These are phyloP conservation scores for Aspergillus luchuensis DNA, from an alignment of 2,329 filamentous ascomycete species.

Conservation along the genomic window DNA sequence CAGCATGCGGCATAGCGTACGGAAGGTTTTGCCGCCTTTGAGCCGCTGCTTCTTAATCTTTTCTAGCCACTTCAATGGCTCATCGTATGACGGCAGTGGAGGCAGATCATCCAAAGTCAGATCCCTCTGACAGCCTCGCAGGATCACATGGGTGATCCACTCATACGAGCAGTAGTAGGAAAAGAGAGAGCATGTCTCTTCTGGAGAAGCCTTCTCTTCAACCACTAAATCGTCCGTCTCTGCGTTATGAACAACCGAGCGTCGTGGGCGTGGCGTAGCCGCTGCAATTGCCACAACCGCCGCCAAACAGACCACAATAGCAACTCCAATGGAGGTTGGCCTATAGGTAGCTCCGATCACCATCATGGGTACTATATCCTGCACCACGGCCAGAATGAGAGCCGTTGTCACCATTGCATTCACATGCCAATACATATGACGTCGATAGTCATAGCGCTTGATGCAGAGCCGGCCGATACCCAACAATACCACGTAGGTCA, in stretches of 20 bases:
- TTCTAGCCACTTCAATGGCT: slow-evolving; percentile 28
- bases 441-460: slow-evolving; percentile 13
- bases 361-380: slow-evolving; percentile 26
- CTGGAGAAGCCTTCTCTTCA: slow-evolving; percentile 23
- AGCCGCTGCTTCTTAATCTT: slow-evolving; percentile 28
- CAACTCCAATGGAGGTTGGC: slow-evolving; percentile 20
- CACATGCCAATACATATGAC: slow-evolving; percentile 27
- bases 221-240: slow-evolving; percentile 18
- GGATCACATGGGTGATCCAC: slow-evolving; percentile 36
- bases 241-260: slow-evolving; percentile 15
- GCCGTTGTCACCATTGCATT: slow-evolving; percentile 24
- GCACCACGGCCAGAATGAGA: slow-evolving; percentile 24
- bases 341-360: slow-evolving; percentile 27
- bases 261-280: slow-evolving; percentile 24
- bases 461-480: slow-evolving; percentile 22
- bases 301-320: slow-evolving; percentile 21
- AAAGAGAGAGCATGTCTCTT: slow-evolving; percentile 38
- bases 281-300: slow-evolving; percentile 20
- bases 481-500: slow-evolving; percentile 29
- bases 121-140: slow-evolving; percentile 31
- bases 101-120: slow-evolving; percentile 38
- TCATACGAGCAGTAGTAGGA: slow-evolving; percentile 38
- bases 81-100: slow-evolving; percentile 34
- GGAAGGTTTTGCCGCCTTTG: slow-evolving; percentile 31
- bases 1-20: slow-evolving; percentile 28